Percentiles rank a stretch among this genome's conserved stretches.
Conservation (phyloP, 345 rosid genomes). For the Aurinia saxatilis region DNA sequence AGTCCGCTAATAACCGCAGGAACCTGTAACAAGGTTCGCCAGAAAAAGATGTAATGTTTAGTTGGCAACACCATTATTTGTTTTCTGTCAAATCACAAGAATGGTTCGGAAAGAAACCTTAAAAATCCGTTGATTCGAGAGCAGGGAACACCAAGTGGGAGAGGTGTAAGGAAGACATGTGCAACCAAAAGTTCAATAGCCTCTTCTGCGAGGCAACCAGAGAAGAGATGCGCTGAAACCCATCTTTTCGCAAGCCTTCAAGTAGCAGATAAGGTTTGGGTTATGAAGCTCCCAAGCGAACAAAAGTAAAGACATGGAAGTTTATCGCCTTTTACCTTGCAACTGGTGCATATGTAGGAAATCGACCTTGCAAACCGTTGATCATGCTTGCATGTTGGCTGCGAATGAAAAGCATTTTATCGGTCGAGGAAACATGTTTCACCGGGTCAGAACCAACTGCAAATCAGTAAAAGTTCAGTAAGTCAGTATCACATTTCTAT, state of each 20-base stretch:
- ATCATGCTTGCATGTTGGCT: slow-evolving; percentile 96
- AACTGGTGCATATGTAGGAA: slow-evolving; percentile 64
- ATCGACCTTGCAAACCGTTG: slow-evolving; percentile 66
- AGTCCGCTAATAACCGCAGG: slow-evolving; percentile 65
- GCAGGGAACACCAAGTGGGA: slow-evolving; percentile 71
- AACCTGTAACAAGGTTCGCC: slow-evolving; percentile 48
- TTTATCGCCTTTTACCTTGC: slow-evolving; percentile 48
- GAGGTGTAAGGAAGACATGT: slow-evolving; percentile 63
- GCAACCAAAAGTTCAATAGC: slow-evolving; percentile 84
- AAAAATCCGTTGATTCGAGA: slow-evolving; percentile 82
- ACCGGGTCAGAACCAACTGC: slow-evolving; percentile 47
- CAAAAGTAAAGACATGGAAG: slow-evolving; percentile 6
- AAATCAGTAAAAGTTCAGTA: slow-evolving; percentile 16
- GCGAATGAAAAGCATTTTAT: slow-evolving; percentile 58
- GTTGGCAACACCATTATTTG: slow-evolving; percentile 2
- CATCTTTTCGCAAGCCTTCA: slow-evolving; percentile 93
- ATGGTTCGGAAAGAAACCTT: slow-evolving; percentile 42
- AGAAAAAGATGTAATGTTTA: neutral
- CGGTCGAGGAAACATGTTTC: slow-evolving; percentile 59
- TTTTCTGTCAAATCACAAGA: neutral
- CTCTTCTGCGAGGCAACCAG: slow-evolving; percentile 85
- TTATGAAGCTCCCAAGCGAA: slow-evolving; percentile 1
- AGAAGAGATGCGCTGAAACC: slow-evolving; percentile 88
- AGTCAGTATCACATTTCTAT: slow-evolving; percentile 9
- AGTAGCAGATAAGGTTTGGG: neutral